A percentile compares a stretch with the other conserved stretches of the same genome.
phyloP scores from a whole-genome alignment of 768 basidiomycete genomes.

The Pleurotus sapidus region DNA sequence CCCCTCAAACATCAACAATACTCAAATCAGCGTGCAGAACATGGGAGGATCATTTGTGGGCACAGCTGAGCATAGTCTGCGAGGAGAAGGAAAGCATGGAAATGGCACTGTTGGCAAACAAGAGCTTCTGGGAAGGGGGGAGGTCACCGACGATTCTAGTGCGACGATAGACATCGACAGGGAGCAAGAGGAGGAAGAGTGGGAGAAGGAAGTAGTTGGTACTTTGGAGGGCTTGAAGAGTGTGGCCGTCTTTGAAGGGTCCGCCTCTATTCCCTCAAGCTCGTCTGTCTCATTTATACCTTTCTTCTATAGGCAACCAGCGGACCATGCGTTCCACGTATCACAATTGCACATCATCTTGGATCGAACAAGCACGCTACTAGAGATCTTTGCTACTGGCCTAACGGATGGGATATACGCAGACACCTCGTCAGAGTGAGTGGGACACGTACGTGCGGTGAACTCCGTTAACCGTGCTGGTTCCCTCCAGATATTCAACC shows the following conservation, averaged over 20 bases:
- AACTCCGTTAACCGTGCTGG: not conserved
- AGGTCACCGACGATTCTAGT: slow-evolving; percentile 32
- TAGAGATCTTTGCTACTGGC: slow-evolving; percentile 66
- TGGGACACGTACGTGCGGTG: slow-evolving; percentile 1
- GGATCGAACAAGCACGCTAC: slow-evolving; percentile 59
- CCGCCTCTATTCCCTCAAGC: slow-evolving; percentile 14
- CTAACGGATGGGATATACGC: slow-evolving; percentile 50
- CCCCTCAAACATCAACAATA: slow-evolving; percentile 57
- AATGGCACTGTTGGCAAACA: slow-evolving; percentile 60
- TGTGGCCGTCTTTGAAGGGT: slow-evolving; percentile 67
- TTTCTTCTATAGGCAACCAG: slow-evolving; percentile 40
- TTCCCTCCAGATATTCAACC: slow-evolving; percentile 50
- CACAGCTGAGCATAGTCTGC: slow-evolving; percentile 74
- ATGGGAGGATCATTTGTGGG: slow-evolving; percentile 98
- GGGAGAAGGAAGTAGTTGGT: slow-evolving; percentile 61
- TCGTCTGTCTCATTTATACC: not conserved
- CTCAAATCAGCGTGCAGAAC: slow-evolving; percentile 76
- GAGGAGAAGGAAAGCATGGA: slow-evolving; percentile 77
- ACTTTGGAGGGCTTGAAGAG: slow-evolving; percentile 57
- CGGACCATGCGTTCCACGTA: slow-evolving; percentile 77
- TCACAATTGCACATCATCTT: slow-evolving; percentile 81
- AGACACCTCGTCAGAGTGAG: slow-evolving; percentile 54
- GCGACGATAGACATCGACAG: not conserved
- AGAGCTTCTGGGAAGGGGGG: slow-evolving; percentile 79
- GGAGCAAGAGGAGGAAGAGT: slow-evolving; percentile 44